A percentile compares a stretch with the other conserved stretches of the same genome.
Conservation (phyloP, 1,284 basidiomycete genomes). For the Megacollybia platyphylla region DNA sequence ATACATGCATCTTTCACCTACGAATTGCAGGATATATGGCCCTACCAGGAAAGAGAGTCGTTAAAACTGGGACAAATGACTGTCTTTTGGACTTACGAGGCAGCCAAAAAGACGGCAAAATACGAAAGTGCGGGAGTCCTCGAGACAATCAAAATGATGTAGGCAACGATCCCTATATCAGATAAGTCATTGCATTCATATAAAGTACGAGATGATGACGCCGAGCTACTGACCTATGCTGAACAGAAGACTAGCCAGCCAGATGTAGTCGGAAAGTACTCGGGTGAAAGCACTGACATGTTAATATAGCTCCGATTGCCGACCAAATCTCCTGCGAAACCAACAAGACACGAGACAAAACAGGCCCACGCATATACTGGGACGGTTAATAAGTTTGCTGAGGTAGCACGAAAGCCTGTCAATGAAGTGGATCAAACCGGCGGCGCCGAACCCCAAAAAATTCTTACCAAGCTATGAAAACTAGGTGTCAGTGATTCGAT, state of each 20-base stretch:
- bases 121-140: conserved; percentile 54
- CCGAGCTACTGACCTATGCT: too few relatives aligned
- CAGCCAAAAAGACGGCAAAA: conserved; percentile 58
- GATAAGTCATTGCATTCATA: conserved; percentile 8
- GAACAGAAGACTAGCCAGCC: conserved; percentile 32
- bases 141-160: conserved; percentile 55
- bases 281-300: conserved; percentile 18
- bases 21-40: conserved; percentile 55
- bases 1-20: conserved; percentile 16
- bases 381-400: conserved; percentile 62
- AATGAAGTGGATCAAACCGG: neutral
- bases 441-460: conserved; percentile 1
- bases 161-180: conserved; percentile 42
- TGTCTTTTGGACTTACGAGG: conserved; percentile 39
- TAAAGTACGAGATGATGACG: too few relatives aligned
- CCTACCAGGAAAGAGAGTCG: neutral
- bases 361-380: conserved; percentile 63
- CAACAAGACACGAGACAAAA: conserved; percentile 48
- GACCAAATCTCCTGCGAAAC: conserved; percentile 47
- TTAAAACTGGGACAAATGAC: conserved; percentile 10
- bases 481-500: too few relatives aligned
- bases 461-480: conserved; percentile 29
- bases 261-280: conserved; percentile 16
- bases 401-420: conserved; percentile 51
- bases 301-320: conserved; percentile 51